Evolutionary conservation across 805 yeast species (phyloP), one percentile per base, ranked within the genome.

Genomic region (Pichia thaimueangensis): DNA sequence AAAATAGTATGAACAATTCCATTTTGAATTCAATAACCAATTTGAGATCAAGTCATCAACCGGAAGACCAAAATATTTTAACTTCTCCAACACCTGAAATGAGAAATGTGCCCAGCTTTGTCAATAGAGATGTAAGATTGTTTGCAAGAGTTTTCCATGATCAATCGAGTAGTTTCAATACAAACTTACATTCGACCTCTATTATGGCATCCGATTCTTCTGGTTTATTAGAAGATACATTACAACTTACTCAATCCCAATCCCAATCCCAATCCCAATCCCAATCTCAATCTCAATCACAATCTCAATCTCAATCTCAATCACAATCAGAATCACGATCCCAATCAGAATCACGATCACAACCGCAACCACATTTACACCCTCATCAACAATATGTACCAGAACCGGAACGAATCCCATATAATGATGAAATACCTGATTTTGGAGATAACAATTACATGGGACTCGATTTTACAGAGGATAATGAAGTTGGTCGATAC

Each of bases 241-340:
- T 44, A 10, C 39, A 33, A 33, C 28, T 44, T 13, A 40, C 47
- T 2, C 46, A 45, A 22, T 30, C 43, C 4, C 45, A 40, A 31
- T 34, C 37, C 16, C 47, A 42, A 35, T 42, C 41, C 3, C 48
- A 45, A 42, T 31, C 44, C 7, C 39, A 42, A 17, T 12, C 30
- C 3, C 45, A 41, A 37, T 30, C 39, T 19, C 12, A 25, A 10
- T 25, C 12, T 9, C 31, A 29, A 29, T 29, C 31, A 19, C 31
- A 29, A 19, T 25, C 29, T 13, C 39, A 41, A 21, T 33, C 31
- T 17, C 44, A 36, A 13, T 4, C 3, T 13, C 24, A 35, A 16
- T 17, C 7, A 13, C 41, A 41, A 16, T 12, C 30, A 8, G 42
- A 41, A 30, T 25, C 35, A 22, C 38, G 32, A 24, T 35, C 35